Percentiles rank a stretch among this genome's conserved stretches.
Evolutionary conservation across 768 basidiomycete species (phyloP).

Genomic region (Boletus tylopilopsis): DNA sequence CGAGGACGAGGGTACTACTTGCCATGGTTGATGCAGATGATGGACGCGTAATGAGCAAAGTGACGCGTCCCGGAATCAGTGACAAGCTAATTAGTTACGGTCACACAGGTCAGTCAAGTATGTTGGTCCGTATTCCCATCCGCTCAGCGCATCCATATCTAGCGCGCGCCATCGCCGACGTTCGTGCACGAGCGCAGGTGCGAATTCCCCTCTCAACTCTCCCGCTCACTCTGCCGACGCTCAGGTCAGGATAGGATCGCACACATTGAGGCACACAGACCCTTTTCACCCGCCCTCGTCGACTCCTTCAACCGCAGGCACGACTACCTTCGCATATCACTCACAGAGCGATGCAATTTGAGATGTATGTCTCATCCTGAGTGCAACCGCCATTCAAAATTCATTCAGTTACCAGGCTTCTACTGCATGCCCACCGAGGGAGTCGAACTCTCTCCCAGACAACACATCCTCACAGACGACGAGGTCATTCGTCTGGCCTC

Average conservation of each 20-base stretch:
- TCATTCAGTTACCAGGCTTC: conserved; percentile 50
- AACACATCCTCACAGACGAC: conserved; percentile 67
- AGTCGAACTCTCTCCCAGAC: conserved; percentile 65
- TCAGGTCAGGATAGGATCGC: conserved; percentile 50
- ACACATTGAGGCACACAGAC: conserved; percentile 43
- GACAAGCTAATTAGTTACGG: not conserved
- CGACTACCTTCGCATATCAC: conserved; percentile 83
- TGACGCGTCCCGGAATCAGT: conserved; percentile 27
- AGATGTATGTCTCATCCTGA: conserved; percentile 54
- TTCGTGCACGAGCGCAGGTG: conserved; percentile 24
- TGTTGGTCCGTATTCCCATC: conserved; percentile 1
- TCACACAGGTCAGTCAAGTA: not conserved
- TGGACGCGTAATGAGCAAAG: conserved; percentile 14
- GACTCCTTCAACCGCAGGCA: conserved; percentile 69
- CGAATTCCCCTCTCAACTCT: not conserved
- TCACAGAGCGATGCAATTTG: conserved; percentile 86
- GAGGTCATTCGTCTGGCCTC: conserved; percentile 71
- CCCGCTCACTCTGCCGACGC: not conserved
- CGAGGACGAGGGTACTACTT: conserved; percentile 9
- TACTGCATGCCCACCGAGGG: conserved; percentile 91
- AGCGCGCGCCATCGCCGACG: conserved; percentile 9
- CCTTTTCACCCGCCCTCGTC: conserved; percentile 52
- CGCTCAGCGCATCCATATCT: conserved; percentile 2
- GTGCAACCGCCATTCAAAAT: not conserved
- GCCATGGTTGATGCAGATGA: conserved; percentile 19